Base-by-base conservation (phyloP, 2,329 filamentous ascomycete species). In the Pyrenochaeta sp. region DNA sequence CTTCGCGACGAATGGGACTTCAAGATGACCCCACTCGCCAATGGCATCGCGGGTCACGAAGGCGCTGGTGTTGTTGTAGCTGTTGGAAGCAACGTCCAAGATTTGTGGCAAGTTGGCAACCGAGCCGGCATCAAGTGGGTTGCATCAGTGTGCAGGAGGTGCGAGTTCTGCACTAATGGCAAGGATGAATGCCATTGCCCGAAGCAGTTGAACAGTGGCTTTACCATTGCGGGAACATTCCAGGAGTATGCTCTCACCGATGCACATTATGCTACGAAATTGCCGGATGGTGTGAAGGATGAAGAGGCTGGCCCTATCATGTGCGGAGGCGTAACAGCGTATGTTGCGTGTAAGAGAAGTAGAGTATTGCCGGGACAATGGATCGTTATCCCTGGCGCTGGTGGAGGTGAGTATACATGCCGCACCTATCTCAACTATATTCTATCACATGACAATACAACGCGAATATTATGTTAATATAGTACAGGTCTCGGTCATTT, bases 101-200 rank as follows among this genome's bases (percentile, higher is more conserved):
- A 93, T 60, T 35, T 53, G 15, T 65, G 63, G 61, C 77, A 90
- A 32, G 20, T 55, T 1, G 81, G 81, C 4, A 77, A 83, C 48
- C 69, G 81, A 17, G 81, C 74, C 2, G 80, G 80, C 5, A 64
- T 74, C 44, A 73, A 77, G 79, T 96, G 90, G 90, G 79, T 96
- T 67, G 93, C 96, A 71, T 88, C 89, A 53, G 85, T 88, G 26
- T 96, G 92, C 73, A 78, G 94, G 47, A 73, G 78, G 53, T 96
- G 92, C 77, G 80, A 84, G 58, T 95, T 89, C 80, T 96, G 92
- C 77, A 84, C 74, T 60, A 72, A 87, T 66, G 81, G 84, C 2
- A 75, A 75, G 17, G 65, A 61, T 24, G 75, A 77, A 61, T 76
- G 46, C n/a, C 73, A 72, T 51, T 77, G 74, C 53, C 58, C 69